Evolutionary conservation across 164 flowering plant genomes (phyloP).

Genomic region (Houttuynia cordata): DNA sequence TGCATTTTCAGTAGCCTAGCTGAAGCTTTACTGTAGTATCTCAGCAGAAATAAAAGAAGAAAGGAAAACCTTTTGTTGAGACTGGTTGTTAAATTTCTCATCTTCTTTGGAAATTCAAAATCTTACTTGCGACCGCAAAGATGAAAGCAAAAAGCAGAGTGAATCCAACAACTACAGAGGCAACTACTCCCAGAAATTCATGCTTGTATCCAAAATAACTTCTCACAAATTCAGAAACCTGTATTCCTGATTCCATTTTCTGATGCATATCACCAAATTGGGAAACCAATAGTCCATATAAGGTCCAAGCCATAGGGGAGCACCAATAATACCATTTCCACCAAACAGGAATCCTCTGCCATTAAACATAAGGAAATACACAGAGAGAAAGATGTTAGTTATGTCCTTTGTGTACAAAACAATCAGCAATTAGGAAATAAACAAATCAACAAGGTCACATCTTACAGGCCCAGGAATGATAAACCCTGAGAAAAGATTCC

Average conservation of each 20-base stretch:
- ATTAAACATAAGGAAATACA: background rate
- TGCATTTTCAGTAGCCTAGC: too few species aligned
- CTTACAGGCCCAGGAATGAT: conserved; percentile 7
- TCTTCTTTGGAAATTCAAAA: conserved; percentile 31
- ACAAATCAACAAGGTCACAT: background rate
- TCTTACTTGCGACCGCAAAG: conserved; percentile 28
- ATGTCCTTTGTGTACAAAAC: background rate
- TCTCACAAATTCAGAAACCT: conserved; percentile 20
- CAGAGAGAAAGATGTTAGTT: background rate
- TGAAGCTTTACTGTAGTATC: too few species aligned
- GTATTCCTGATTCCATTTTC: conserved; percentile 4
- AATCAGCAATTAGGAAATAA: background rate
- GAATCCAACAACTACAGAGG: conserved; percentile 14
- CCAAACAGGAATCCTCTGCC: conserved; percentile 49
- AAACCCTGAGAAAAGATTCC: conserved; percentile 10
- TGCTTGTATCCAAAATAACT: conserved; percentile 26
- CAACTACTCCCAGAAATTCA: conserved; percentile 25
- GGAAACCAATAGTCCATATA: conserved; percentile 39
- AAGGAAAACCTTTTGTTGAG: too few species aligned
- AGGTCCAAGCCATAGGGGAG: conserved; percentile 38
- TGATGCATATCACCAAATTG: conserved; percentile 33
- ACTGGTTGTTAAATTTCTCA: conserved; percentile 1
- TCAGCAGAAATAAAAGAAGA: too few species aligned
- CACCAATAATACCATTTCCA: conserved; percentile 53
- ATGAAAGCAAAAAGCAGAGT: conserved; percentile 30